phyloP scores from a whole-genome alignment of 2,329 filamentous ascomycete species.

The Diplodia seriata region DNA sequence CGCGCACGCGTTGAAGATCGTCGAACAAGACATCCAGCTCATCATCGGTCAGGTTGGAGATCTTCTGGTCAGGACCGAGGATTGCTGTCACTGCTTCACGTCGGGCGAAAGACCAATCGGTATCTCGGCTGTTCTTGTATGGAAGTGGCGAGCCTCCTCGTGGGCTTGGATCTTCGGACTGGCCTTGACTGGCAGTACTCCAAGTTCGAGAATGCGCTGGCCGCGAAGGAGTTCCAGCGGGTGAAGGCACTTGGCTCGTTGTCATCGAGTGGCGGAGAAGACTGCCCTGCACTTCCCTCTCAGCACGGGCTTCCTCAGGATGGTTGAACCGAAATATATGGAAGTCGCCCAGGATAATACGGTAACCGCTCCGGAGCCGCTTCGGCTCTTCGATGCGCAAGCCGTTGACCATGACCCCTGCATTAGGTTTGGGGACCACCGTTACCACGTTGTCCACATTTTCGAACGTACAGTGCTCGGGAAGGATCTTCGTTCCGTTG shows the following conservation, averaged over 20 bases:
- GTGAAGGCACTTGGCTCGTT: slow-evolving; percentile 67
- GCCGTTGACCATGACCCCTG: slow-evolving; percentile 97
- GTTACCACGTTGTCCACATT: slow-evolving; percentile 94
- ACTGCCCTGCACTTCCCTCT: slow-evolving; percentile 80
- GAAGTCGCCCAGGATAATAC: slow-evolving; percentile 95
- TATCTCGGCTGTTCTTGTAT: slow-evolving; percentile 74
- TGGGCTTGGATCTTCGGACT: slow-evolving; percentile 78
- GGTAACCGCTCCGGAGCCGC: slow-evolving; percentile 86
- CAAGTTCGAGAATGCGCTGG: slow-evolving; percentile 74
- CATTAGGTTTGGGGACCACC: slow-evolving; percentile 85
- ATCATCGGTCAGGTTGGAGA: slow-evolving; percentile 88
- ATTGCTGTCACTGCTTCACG: slow-evolving; percentile 92
- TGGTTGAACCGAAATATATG: slow-evolving; percentile 99
- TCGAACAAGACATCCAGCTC: slow-evolving; percentile 93
- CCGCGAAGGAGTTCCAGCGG: slow-evolving; percentile 63
- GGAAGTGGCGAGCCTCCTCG: slow-evolving; percentile 81
- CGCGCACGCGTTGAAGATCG: slow-evolving; percentile 87
- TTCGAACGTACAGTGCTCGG: slow-evolving; percentile 93
- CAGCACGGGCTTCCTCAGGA: slow-evolving; percentile 91
- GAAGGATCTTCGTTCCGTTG: slow-evolving; percentile 90
- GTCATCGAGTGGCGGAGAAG: slow-evolving; percentile 82
- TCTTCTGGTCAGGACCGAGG: slow-evolving; percentile 88
- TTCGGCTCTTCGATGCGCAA: slow-evolving; percentile 85
- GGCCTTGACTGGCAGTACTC: slow-evolving; percentile 71
- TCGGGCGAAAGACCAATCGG: slow-evolving; percentile 93